Evolutionary conservation across 495 filamentous ascomycete species (phyloP).

Genomic region (Viridothelium virens): DNA sequence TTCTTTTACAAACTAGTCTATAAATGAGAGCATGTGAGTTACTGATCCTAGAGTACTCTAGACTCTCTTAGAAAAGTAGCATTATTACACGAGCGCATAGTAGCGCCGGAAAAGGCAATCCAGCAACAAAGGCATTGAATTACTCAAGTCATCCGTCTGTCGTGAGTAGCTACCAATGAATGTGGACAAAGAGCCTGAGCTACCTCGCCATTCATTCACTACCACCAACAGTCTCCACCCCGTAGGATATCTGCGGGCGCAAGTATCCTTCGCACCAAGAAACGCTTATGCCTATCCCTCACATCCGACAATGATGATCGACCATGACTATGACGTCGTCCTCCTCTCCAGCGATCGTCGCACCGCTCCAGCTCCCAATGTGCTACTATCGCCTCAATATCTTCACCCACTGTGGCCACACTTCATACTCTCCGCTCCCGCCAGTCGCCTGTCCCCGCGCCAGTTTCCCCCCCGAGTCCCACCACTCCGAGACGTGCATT

Average conservation of each 20-base stretch:
- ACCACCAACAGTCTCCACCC: neutral
- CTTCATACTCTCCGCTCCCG: conserved; percentile 19
- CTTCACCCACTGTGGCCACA: conserved; percentile 33
- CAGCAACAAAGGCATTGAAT: neutral
- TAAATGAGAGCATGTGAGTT: too few relatives aligned
- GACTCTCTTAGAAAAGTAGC: neutral
- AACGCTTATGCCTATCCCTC: neutral
- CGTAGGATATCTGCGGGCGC: too few relatives aligned
- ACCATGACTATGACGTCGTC: neutral
- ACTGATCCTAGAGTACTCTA: too few relatives aligned
- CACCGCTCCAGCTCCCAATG: conserved; percentile 20
- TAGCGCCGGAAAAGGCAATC: neutral
- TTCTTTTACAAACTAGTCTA: too few relatives aligned
- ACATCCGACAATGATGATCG: neutral
- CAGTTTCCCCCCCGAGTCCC: conserved; percentile 18
- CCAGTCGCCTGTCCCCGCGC: conserved; percentile 19
- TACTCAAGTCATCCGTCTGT: neutral
- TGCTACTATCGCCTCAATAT: conserved; percentile 36
- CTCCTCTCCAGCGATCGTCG: too few relatives aligned
- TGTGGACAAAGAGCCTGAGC: neutral
- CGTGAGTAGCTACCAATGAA: neutral
- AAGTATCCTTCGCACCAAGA: neutral
- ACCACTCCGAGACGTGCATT: conserved; percentile 17
- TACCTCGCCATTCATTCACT: neutral
- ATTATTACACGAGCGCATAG: neutral